phyloP scores from a whole-genome alignment of 495 filamentous ascomycete species.

The Mycothermus thermophilus region DNA sequence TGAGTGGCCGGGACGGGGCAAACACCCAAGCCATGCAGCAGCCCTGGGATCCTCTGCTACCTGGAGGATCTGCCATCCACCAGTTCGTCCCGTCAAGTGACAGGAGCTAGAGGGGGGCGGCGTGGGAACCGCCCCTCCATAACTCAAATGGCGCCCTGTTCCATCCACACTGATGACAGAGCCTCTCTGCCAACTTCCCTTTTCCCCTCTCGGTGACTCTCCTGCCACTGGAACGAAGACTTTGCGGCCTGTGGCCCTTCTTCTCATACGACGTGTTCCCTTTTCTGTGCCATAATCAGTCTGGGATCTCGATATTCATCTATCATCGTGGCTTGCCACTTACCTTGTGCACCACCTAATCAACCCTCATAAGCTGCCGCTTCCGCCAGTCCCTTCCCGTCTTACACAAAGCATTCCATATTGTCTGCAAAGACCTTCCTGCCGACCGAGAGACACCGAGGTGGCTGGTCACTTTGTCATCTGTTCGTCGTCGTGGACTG shows the following conservation, averaged over 20 bases:
- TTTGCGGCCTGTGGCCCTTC: too few species aligned
- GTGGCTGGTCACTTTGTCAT: too few species aligned
- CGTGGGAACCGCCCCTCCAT: too few species aligned
- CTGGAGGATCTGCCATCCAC: too few species aligned
- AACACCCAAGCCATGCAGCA: too few species aligned
- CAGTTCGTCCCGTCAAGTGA: conserved; percentile 20
- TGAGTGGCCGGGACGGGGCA: too few species aligned
- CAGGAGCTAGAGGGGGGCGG: conserved; percentile 12
- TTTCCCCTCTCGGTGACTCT: conserved; percentile 8
- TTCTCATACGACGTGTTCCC: background rate
- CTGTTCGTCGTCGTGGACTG: too few species aligned
- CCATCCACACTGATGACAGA: background rate
- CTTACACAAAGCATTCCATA: background rate
- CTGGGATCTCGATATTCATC: background rate
- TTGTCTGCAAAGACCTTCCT: too few species aligned
- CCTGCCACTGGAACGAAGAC: too few species aligned
- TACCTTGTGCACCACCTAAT: conserved; percentile 6
- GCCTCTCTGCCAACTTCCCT: conserved; percentile 17
- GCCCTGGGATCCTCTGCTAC: too few species aligned
- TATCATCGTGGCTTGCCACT: background rate
- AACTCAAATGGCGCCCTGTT: conserved; percentile 10
- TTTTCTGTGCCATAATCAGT: conserved; percentile 1
- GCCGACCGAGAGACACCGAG: too few species aligned
- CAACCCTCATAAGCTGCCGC: conserved; percentile 10
- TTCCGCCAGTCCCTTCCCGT: background rate